Base-by-base conservation (phyloP, 495 filamentous ascomycete genomes). In the Neurospora discreta region DNA sequence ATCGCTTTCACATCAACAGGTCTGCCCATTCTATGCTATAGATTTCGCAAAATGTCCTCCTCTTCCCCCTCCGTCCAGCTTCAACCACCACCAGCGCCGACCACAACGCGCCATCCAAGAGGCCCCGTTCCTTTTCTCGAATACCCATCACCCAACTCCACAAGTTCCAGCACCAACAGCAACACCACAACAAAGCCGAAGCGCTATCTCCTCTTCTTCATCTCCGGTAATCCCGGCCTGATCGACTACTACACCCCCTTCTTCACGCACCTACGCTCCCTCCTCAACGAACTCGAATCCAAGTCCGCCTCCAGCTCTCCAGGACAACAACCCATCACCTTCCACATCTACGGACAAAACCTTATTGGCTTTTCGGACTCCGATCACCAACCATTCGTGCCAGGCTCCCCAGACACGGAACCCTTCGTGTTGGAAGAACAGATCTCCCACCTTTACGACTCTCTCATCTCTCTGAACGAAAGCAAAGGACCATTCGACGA, bases 171-270 rank as follows among this genome's bases (percentile, higher is more conserved):
- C 9, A 75, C 70, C 38, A 74, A 70, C 38, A 26, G 11, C 71
- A 82, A 20, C 46, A 36, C 1, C 23, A 65, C 52, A 36, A 33
- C 52, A 65, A 65, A 33, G 33, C 52, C 52, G 8, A 65, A 65
- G 30, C 26, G 52, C 52, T 76, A 76, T 44, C 79, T 88, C 68
- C 74, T 87, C 39, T 86, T 79, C 82, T 92, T 96, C 79, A 88
- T 97, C 46, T 85, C 93, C 38, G 95, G 95, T 18, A 97, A 97
- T 73, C 95, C 95, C 11, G 95, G 95, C 0, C 82, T 97, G 41
- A 89, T 97, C 65, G 82, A 81, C 39, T 98, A 94, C 84, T 98
- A 98, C 80, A 78, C 84, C 42, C 83, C 86, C 1, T 97, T 96
- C 80, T 84, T 89, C 80, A 65, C 80, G 26, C 74, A 82, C 60